phyloP scores from a whole-genome alignment of 495 filamentous ascomycete genomes.

The Penicillium chermesinum region DNA sequence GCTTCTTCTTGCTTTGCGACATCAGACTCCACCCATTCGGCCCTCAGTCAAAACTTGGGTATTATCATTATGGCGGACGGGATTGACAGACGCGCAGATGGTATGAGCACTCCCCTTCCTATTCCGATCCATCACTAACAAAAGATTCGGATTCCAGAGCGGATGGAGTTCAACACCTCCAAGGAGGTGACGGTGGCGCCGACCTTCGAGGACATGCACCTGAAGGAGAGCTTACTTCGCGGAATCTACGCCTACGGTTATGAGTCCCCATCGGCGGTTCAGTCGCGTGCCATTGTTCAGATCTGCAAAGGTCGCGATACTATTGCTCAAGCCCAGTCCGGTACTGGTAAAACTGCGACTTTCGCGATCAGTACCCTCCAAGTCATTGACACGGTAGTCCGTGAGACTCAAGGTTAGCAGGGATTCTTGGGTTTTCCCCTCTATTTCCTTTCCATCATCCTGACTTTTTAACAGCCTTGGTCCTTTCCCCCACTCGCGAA shows the following conservation, averaged over 20 bases:
- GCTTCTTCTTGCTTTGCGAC: background rate
- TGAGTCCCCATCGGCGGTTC: conserved; percentile 93
- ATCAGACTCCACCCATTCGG: conserved; percentile 1
- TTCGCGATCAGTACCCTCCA: conserved; percentile 98
- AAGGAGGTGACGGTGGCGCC: conserved; percentile 91
- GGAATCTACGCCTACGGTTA: conserved; percentile 99
- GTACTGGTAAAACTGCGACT: conserved; percentile 98
- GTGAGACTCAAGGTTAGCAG: conserved; percentile 71
- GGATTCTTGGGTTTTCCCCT: too few relatives aligned
- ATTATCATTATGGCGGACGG: conserved; percentile 73
- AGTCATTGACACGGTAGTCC: conserved; percentile 78
- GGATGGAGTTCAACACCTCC: conserved; percentile 95
- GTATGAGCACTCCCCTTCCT: conserved; percentile 29
- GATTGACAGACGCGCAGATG: conserved; percentile 88
- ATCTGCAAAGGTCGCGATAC: conserved; percentile 98
- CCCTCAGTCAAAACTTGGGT: conserved; percentile 2
- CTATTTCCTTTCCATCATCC: too few relatives aligned
- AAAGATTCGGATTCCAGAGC: conserved; percentile 59
- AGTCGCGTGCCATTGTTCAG: conserved; percentile 95
- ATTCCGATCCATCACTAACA: conserved; percentile 20
- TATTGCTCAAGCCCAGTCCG: conserved; percentile 98
- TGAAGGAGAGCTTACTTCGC: conserved; percentile 94
- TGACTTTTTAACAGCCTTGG: conserved; percentile 57
- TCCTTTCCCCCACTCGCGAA: conserved; percentile 97
- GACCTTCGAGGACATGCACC: conserved; percentile 69